These are phyloP conservation scores for Teratosphaeria zuluensis DNA, from an alignment of 2,329 filamentous ascomycete species.

Conservation along the genomic window DNA sequence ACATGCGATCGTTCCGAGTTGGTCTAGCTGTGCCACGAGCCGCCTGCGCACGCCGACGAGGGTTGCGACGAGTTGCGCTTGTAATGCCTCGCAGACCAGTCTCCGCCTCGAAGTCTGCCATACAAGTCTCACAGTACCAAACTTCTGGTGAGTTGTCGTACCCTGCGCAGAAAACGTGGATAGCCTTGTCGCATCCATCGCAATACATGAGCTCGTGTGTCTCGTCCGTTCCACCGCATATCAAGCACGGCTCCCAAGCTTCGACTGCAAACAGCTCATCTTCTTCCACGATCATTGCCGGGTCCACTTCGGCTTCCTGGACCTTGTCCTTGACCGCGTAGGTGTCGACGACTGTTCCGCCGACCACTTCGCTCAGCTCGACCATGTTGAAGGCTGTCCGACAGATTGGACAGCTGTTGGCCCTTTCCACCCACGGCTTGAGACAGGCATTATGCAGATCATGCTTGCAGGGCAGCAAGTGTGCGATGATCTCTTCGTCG, in stretches of 20 bases:
- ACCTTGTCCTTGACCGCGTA: conserved; percentile 69
- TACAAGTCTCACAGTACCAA: conserved; percentile 89
- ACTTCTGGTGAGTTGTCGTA: conserved; percentile 48
- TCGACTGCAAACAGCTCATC: conserved; percentile 50
- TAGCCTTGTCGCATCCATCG: conserved; percentile 80
- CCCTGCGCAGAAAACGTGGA: conserved; percentile 86
- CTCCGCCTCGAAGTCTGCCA: conserved; percentile 23
- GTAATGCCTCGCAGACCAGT: conserved; percentile 17
- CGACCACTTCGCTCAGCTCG: conserved; percentile 67
- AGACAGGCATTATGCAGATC: conserved; percentile 87
- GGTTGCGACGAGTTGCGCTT: conserved; percentile 11
- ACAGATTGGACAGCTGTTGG: conserved; percentile 97
- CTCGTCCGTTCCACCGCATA: conserved; percentile 73
- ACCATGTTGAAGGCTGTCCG: conserved; percentile 85
- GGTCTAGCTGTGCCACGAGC: conserved; percentile 7
- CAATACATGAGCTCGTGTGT: conserved; percentile 82
- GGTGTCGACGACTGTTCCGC: conserved; percentile 50
- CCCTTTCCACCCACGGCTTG: conserved; percentile 88
- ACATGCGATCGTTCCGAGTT: conserved; percentile 42
- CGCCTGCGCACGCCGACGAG: conserved; percentile 10
- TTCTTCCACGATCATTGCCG: conserved; percentile 63
- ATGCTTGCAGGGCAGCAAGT: conserved; percentile 71
- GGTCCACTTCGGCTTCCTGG: conserved; percentile 82
- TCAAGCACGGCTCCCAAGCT: conserved; percentile 60
- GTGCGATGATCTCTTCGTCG: conserved; percentile 48